A percentile compares a stretch with the other conserved stretches of the same genome.
These are phyloP conservation scores for Trifolium pratense DNA, from an alignment of 306 rosid genomes.

Conservation along the genomic window DNA sequence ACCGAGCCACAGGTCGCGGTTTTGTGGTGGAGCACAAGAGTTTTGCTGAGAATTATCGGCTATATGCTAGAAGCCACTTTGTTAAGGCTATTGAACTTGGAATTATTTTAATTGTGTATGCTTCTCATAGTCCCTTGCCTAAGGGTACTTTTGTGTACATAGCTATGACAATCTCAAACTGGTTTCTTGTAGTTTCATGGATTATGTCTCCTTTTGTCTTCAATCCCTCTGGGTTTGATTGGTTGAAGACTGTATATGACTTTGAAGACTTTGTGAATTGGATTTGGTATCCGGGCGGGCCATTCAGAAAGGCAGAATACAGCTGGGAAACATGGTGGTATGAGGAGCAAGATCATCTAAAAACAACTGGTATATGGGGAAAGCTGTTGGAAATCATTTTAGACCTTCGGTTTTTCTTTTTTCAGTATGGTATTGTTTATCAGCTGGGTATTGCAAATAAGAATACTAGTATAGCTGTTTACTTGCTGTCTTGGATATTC, in stretches of 20 bases:
- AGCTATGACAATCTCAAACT: conserved; percentile 68
- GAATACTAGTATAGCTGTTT: conserved; percentile 67
- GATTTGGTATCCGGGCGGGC: conserved; percentile 83
- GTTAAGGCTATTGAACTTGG: conserved; percentile 92
- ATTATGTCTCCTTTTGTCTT: conserved; percentile 89
- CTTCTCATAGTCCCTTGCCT: conserved; percentile 65
- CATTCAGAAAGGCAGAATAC: conserved; percentile 65
- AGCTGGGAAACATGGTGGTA: conserved; percentile 99
- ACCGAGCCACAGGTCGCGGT: conserved; percentile 98
- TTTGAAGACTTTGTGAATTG: conserved; percentile 79
- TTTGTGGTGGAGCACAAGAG: conserved; percentile 92
- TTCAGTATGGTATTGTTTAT: conserved; percentile 91
- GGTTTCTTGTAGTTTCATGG: conserved; percentile 97
- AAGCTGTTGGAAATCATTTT: conserved; percentile 89
- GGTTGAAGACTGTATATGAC: conserved; percentile 97
- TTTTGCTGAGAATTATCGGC: conserved; percentile 88
- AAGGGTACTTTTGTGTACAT: conserved; percentile 70
- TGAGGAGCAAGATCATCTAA: conserved; percentile 90
- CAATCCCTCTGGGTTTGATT: conserved; percentile 95
- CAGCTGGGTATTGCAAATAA: conserved; percentile 57
- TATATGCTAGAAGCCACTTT: conserved; percentile 92
- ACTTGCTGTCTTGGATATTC: conserved; percentile 85
- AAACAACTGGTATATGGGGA: conserved; percentile 96
- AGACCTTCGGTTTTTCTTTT: conserved; percentile 96
- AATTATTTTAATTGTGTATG: conserved; percentile 77